Percentiles rank a stretch among this genome's conserved stretches.
Evolutionary conservation across 2,329 filamentous ascomycete species (phyloP).

Genomic region (Aspergillus neotritici): DNA sequence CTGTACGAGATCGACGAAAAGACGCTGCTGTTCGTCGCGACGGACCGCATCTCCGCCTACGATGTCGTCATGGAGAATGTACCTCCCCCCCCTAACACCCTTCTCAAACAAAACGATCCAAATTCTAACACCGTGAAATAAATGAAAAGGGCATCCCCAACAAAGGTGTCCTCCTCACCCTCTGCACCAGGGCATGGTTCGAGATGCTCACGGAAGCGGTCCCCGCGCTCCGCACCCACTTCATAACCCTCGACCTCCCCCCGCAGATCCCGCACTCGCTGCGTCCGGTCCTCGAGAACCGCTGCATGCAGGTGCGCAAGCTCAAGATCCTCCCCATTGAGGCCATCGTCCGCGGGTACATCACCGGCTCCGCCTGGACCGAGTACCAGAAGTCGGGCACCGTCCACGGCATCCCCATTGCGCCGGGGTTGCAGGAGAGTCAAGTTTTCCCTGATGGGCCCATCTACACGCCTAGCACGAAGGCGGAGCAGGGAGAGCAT

Average conservation of each 20-base stretch:
- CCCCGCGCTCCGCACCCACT: slow-evolving; percentile 58
- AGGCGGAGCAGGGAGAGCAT: slow-evolving; percentile 71
- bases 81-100: slow-evolving; percentile 41
- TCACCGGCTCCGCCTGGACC: slow-evolving; percentile 77
- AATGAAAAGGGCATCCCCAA: slow-evolving; percentile 56
- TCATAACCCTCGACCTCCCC: slow-evolving; percentile 56
- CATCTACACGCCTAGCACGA: slow-evolving; percentile 77
- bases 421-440: slow-evolving; percentile 64
- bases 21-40: slow-evolving; percentile 74
- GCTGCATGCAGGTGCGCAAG: slow-evolving; percentile 71
- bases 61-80: slow-evolving; percentile 84
- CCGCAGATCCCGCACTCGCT: slow-evolving; percentile 45
- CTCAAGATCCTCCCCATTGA: slow-evolving; percentile 73
- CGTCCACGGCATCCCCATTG: slow-evolving; percentile 69
- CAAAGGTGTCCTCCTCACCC: slow-evolving; percentile 63
- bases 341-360: slow-evolving; percentile 82
- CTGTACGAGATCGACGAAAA: slow-evolving; percentile 66
- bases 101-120: slow-evolving; percentile 21
- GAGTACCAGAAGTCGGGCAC: slow-evolving; percentile 71
- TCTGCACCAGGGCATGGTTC: slow-evolving; percentile 66
- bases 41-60: slow-evolving; percentile 91
- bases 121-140: slow-evolving; percentile 12
- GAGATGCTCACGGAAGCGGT: slow-evolving; percentile 52
- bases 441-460: slow-evolving; percentile 61
- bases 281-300: slow-evolving; percentile 51